These are phyloP conservation scores for Fusarium cicatricum DNA, from an alignment of 2,329 filamentous ascomycete species.

Conservation along the genomic window DNA sequence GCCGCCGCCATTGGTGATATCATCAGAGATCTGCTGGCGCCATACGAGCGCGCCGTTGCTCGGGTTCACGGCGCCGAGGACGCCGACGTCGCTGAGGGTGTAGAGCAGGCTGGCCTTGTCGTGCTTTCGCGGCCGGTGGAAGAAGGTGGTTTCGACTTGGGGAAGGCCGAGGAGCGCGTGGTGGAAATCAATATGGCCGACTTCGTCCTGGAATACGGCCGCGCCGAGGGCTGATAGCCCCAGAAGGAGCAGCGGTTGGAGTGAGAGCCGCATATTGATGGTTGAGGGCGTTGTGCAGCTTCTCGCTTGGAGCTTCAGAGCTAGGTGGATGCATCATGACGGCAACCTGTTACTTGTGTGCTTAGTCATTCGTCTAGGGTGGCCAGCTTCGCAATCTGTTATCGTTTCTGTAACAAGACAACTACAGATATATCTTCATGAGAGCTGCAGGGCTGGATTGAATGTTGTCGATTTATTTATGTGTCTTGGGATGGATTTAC, in stretches of 20 bases:
- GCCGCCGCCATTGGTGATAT: slow-evolving; percentile 56
- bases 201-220: slow-evolving; percentile 89
- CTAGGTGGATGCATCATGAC: slow-evolving; percentile 36
- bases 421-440: too few species aligned
- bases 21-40: slow-evolving; percentile 76
- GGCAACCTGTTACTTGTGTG: slow-evolving; percentile 40
- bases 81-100: slow-evolving; percentile 83
- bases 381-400: background rate
- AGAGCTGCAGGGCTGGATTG: too few species aligned
- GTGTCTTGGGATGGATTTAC: too few species aligned
- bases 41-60: slow-evolving; percentile 85
- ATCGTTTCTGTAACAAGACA: too few species aligned
- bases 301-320: slow-evolving; percentile 38
- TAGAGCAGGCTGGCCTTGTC: slow-evolving; percentile 92
- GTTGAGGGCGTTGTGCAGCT: slow-evolving; percentile 35
- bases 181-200: slow-evolving; percentile 92
- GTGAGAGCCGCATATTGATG: slow-evolving; percentile 48
- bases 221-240: slow-evolving; percentile 53
- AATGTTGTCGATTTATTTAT: too few species aligned
- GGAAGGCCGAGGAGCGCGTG: slow-evolving; percentile 87
- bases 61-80: slow-evolving; percentile 89
- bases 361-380: slow-evolving; percentile 39
- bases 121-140: slow-evolving; percentile 83
- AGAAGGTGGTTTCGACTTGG: slow-evolving; percentile 86
- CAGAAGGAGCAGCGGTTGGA: slow-evolving; percentile 49